These are phyloP conservation scores for Xerocomellus intermedius DNA, from an alignment of 768 basidiomycete species.

Conservation along the genomic window DNA sequence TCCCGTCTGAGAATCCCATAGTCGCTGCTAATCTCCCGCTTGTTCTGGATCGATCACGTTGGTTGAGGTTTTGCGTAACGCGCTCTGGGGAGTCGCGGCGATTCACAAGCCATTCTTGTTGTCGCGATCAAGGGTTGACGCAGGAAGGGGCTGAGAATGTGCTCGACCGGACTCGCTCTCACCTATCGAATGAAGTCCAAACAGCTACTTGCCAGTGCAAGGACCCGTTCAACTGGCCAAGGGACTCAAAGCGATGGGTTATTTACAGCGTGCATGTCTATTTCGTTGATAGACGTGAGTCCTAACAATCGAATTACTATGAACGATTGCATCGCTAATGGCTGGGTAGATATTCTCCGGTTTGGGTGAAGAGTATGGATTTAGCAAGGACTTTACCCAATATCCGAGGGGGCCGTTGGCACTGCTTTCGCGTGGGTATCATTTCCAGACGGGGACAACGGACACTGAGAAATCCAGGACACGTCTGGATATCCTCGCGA, in stretches of 20 bases:
- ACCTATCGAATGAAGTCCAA: slow-evolving; percentile 36
- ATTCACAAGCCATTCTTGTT: slow-evolving; percentile 44
- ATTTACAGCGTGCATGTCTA: slow-evolving; percentile 28
- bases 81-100: slow-evolving; percentile 40
- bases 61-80: slow-evolving; percentile 40
- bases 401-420: slow-evolving; percentile 43
- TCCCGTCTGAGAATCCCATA: slow-evolving; percentile 44
- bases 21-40: slow-evolving; percentile 42
- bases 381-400: slow-evolving; percentile 29
- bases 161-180: slow-evolving; percentile 36
- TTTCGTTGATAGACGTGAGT: slow-evolving; percentile 40
- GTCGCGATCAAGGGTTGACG: slow-evolving; percentile 30
- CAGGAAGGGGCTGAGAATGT: slow-evolving; percentile 26
- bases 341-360: slow-evolving; percentile 42
- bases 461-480: slow-evolving; percentile 31
- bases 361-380: slow-evolving; percentile 36
- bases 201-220: slow-evolving; percentile 26
- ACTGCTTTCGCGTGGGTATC: slow-evolving; percentile 33
- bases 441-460: slow-evolving; percentile 22
- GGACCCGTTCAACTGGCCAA: slow-evolving; percentile 31
- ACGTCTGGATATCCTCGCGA: slow-evolving; percentile 41
- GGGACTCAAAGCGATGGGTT: slow-evolving; percentile 31
- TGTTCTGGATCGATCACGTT: slow-evolving; percentile 38
- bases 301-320: slow-evolving; percentile 1
- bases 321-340: slow-evolving; percentile 10